These are phyloP conservation scores for Arthroderma sp. DNA, from an alignment of 2,329 filamentous ascomycete genomes.

Conservation along the genomic window DNA sequence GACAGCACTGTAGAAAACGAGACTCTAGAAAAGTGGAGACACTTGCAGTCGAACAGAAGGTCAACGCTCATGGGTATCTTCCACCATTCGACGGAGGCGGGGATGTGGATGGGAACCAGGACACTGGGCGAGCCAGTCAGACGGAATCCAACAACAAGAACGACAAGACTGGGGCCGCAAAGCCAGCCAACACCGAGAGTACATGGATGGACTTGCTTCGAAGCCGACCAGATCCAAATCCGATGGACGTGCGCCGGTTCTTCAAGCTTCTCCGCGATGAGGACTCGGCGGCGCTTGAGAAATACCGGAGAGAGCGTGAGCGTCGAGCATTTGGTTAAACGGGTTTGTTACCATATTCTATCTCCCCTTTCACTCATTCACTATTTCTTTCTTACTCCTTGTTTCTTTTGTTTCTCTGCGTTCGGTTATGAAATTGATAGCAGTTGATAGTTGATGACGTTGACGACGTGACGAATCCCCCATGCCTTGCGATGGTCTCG, in stretches of 20 bases:
- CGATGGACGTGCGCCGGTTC: constrained; percentile 18
- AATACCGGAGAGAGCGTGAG: constrained; percentile 11
- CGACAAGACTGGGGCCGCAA: neutral
- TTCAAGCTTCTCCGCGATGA: constrained; percentile 19
- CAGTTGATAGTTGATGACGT: neutral
- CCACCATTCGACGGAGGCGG: constrained; percentile 23
- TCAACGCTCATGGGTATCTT: constrained; percentile 23
- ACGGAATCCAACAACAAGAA: neutral
- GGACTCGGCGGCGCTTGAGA: constrained; percentile 17
- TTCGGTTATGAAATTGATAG: neutral
- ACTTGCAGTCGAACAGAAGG: constrained; percentile 20
- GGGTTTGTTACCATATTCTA: neutral
- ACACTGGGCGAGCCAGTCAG: neutral
- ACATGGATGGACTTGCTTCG: constrained; percentile 3
- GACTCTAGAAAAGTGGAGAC: constrained; percentile 20
- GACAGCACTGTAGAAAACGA: constrained; percentile 15
- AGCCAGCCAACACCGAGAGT: neutral
- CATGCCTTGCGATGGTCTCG: neutral
- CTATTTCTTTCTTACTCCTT: neutral
- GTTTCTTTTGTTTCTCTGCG: neutral
- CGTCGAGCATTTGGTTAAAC: constrained; percentile 9
- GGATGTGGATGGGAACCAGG: constrained; percentile 9
- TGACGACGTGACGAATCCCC: constrained; percentile 2
- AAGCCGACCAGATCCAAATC: constrained; percentile 13
- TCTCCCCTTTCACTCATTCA: neutral